Percentiles rank a stretch among this genome's conserved stretches.
These are phyloP conservation scores for Cryptococcus sp. DNA, from an alignment of 1,284 basidiomycete genomes.

Conservation along the genomic window DNA sequence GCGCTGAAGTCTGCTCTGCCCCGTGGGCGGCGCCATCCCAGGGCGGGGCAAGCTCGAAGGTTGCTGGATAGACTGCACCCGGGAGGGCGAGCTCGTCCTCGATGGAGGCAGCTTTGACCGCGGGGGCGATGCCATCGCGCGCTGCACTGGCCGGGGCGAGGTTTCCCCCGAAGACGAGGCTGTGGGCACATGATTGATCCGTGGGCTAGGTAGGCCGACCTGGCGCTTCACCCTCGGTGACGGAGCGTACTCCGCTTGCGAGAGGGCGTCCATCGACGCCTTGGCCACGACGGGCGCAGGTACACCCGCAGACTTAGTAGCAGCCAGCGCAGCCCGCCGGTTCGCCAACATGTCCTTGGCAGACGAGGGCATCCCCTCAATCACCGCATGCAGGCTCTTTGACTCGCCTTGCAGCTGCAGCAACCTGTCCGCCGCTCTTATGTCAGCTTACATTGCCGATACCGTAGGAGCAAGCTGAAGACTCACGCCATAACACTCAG, in stretches of 20 bases:
- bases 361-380: constrained; percentile 35
- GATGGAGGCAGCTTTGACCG: constrained; percentile 3
- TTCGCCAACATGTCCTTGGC: constrained; percentile 49
- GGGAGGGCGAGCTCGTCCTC: constrained; percentile 13
- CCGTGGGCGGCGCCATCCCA: background rate
- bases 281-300: constrained; percentile 16
- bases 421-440: constrained; percentile 17
- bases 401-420: constrained; percentile 44
- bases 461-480: no score
- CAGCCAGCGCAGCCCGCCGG: constrained; percentile 38
- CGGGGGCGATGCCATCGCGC: background rate
- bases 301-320: constrained; percentile 23
- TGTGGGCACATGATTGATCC: background rate
- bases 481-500: constrained; percentile 49
- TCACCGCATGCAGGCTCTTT: constrained; percentile 31
- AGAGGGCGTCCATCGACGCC: constrained; percentile 12
- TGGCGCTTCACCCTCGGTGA: constrained; percentile 5
- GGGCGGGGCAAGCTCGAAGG: constrained; percentile 16
- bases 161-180: background rate
- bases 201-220: background rate
- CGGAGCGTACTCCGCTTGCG: background rate
- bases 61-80: constrained; percentile 10
- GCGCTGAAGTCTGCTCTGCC: constrained; percentile 1
- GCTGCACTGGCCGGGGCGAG: background rate
- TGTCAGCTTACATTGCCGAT: background rate